These are phyloP conservation scores for Moricandia arvensis DNA, from an alignment of 345 rosid genomes.

Conservation along the genomic window DNA sequence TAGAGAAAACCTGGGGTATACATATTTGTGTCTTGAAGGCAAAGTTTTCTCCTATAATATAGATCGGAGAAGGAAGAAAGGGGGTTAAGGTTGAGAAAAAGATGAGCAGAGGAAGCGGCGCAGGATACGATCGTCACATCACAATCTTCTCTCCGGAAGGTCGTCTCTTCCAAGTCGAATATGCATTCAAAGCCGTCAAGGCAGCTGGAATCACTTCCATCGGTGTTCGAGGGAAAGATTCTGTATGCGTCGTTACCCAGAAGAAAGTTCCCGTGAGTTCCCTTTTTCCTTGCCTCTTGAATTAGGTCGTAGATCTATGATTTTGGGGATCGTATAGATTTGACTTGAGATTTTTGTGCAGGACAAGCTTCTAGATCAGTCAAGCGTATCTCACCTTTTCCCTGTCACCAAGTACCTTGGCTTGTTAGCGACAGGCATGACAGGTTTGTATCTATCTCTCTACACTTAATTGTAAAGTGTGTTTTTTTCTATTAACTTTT, in stretches of 20 bases:
- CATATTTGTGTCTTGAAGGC: constrained; percentile 43
- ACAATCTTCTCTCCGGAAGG: constrained; percentile 91
- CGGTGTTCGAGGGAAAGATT: constrained; percentile 93
- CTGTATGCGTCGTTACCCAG: constrained; percentile 93
- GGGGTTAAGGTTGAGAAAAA: constrained; percentile 3
- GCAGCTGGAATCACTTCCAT: constrained; percentile 94
- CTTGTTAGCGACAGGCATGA: constrained; percentile 91
- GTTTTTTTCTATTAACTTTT: too few species aligned
- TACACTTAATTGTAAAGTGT: neutral
- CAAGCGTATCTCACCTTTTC: constrained; percentile 87
- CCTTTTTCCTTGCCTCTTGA: neutral
- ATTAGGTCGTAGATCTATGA: constrained; percentile 11
- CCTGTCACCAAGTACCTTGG: constrained; percentile 92
- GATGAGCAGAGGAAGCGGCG: constrained; percentile 90
- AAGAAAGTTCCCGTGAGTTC: constrained; percentile 94
- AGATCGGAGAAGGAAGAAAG: constrained; percentile 14
- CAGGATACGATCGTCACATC: constrained; percentile 85
- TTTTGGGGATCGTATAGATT: constrained; percentile 2
- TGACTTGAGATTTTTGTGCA: constrained; percentile 32
- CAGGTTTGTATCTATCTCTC: constrained; percentile 46
- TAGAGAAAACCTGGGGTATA: neutral
- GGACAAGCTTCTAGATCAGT: constrained; percentile 99
- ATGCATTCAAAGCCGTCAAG: constrained; percentile 97
- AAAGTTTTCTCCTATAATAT: constrained; percentile 14
- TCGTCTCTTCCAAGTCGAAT: constrained; percentile 90